Evolutionary conservation across 1,284 basidiomycete genomes (phyloP).

Genomic region (Ustilago bromivora): DNA sequence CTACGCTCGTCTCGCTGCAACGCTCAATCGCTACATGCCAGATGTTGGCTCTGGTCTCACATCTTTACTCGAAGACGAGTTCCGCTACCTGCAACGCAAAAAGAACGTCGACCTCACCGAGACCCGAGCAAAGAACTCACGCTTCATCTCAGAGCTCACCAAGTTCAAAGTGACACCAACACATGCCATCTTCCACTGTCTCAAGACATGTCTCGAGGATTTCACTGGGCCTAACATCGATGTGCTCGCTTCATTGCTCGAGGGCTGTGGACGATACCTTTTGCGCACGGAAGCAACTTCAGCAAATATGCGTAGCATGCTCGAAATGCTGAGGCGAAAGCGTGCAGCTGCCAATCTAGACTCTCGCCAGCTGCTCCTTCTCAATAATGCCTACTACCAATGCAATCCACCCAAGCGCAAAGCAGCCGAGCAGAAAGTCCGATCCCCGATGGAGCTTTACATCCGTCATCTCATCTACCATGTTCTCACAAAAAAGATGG

Average conservation of each 20-base stretch:
- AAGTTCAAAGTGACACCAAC: slow-evolving; percentile 94
- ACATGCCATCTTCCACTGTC: slow-evolving; percentile 91
- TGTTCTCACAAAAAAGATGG: slow-evolving; percentile 86
- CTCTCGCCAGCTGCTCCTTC: slow-evolving; percentile 84
- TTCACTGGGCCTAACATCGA: slow-evolving; percentile 93
- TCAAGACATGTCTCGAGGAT: slow-evolving; percentile 96
- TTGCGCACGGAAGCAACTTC: slow-evolving; percentile 87
- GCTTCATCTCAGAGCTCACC: slow-evolving; percentile 89
- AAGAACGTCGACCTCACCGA: slow-evolving; percentile 89
- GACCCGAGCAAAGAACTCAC: slow-evolving; percentile 87
- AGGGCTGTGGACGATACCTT: slow-evolving; percentile 93
- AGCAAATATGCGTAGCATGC: slow-evolving; percentile 77
- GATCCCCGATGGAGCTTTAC: slow-evolving; percentile 90
- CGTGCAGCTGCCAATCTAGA: slow-evolving; percentile 92
- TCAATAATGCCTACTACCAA: slow-evolving; percentile 99
- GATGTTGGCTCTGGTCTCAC: slow-evolving; percentile 88
- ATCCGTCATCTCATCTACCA: slow-evolving; percentile 93
- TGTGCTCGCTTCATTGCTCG: slow-evolving; percentile 88
- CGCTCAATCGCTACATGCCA: slow-evolving; percentile 90
- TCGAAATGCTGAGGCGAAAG: slow-evolving; percentile 94
- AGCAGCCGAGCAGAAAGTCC: slow-evolving; percentile 83
- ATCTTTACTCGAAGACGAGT: slow-evolving; percentile 88
- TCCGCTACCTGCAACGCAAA: slow-evolving; percentile 94
- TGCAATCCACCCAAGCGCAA: slow-evolving; percentile 96
- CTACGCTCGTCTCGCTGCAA: slow-evolving; percentile 90